Percentiles rank a stretch among this genome's conserved stretches.
phyloP scores from a whole-genome alignment of 2,329 filamentous ascomycete species.

The Penicillium paneum region DNA sequence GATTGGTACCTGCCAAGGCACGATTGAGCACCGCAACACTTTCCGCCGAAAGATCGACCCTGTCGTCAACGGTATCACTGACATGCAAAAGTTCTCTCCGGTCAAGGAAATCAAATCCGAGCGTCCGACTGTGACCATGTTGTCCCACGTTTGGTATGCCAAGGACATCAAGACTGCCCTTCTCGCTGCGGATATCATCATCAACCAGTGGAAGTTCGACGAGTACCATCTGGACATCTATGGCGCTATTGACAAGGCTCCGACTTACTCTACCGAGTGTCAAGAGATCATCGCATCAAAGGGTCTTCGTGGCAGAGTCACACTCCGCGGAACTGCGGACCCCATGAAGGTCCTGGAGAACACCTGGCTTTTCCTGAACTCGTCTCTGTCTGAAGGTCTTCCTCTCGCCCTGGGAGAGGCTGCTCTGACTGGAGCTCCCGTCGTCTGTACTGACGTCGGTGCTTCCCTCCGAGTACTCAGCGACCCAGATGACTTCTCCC shows the following conservation, averaged over 20 bases:
- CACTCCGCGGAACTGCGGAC: slow-evolving; percentile 56
- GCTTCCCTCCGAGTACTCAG: slow-evolving; percentile 42
- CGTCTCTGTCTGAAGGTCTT: slow-evolving; percentile 46
- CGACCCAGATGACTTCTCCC: slow-evolving; percentile 45
- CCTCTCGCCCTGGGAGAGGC: slow-evolving; percentile 48
- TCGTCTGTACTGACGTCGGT: slow-evolving; percentile 44
- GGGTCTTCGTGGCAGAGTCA: slow-evolving; percentile 50
- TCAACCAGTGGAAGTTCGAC: slow-evolving; percentile 64
- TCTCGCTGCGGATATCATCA: slow-evolving; percentile 62
- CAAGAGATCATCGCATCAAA: slow-evolving; percentile 58
- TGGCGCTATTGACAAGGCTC: slow-evolving; percentile 61
- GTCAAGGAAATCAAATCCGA: slow-evolving; percentile 58
- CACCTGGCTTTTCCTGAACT: slow-evolving; percentile 55
- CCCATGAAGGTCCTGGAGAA: slow-evolving; percentile 55
- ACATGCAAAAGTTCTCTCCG: slow-evolving; percentile 62
- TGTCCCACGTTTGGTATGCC: slow-evolving; percentile 54
- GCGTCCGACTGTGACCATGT: slow-evolving; percentile 62
- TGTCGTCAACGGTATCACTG: slow-evolving; percentile 63
- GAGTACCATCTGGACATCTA: slow-evolving; percentile 63
- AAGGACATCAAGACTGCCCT: slow-evolving; percentile 66
- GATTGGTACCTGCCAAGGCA: slow-evolving; percentile 57
- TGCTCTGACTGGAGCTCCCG: slow-evolving; percentile 45
- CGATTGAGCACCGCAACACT: slow-evolving; percentile 54
- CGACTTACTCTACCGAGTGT: slow-evolving; percentile 59
- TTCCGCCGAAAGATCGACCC: slow-evolving; percentile 62